Percentiles rank a stretch among this genome's conserved stretches.
These are phyloP conservation scores for Cladosporium sp. DNA, from an alignment of 2,329 filamentous ascomycete genomes.

Conservation along the genomic window DNA sequence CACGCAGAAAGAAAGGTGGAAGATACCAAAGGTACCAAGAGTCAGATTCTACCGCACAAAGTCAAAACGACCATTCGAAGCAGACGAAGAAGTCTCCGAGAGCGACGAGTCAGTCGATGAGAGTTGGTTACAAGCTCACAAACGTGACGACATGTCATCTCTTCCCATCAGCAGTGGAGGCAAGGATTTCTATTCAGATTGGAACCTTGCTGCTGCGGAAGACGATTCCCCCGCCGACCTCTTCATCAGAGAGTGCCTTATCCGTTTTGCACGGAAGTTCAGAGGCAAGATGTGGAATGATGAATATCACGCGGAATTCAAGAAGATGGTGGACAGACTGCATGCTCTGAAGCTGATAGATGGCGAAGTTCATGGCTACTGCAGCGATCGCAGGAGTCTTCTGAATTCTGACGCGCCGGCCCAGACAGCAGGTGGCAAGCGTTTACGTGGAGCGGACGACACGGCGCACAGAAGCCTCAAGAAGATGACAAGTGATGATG, in stretches of 20 bases:
- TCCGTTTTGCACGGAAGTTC: slow-evolving; percentile 36
- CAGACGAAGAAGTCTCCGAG: slow-evolving; percentile 38
- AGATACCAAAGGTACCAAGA: slow-evolving; percentile 34
- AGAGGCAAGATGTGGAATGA: slow-evolving; percentile 21
- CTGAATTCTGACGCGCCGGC: background rate
- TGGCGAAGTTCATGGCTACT: background rate
- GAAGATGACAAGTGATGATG: too few relatives aligned
- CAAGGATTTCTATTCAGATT: slow-evolving; percentile 34
- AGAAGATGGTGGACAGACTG: slow-evolving; percentile 29
- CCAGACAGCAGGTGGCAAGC: background rate
- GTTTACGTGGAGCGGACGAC: too few relatives aligned
- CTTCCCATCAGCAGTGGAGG: slow-evolving; percentile 22
- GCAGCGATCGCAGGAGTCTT: background rate
- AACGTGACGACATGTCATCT: slow-evolving; percentile 24
- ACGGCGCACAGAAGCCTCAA: too few relatives aligned
- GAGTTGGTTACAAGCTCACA: slow-evolving; percentile 34
- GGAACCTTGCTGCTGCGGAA: slow-evolving; percentile 34
- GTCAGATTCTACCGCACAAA: slow-evolving; percentile 38
- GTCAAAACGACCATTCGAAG: slow-evolving; percentile 35
- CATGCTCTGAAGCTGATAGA: slow-evolving; percentile 16
- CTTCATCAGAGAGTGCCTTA: slow-evolving; percentile 34
- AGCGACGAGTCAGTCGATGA: slow-evolving; percentile 42
- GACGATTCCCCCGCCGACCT: slow-evolving; percentile 34
- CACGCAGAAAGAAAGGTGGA: slow-evolving; percentile 17
- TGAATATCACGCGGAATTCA: slow-evolving; percentile 30